These are phyloP conservation scores for Phyllostachys edulis DNA, from an alignment of 176 grass and related monocot genomes.

Conservation along the genomic window DNA sequence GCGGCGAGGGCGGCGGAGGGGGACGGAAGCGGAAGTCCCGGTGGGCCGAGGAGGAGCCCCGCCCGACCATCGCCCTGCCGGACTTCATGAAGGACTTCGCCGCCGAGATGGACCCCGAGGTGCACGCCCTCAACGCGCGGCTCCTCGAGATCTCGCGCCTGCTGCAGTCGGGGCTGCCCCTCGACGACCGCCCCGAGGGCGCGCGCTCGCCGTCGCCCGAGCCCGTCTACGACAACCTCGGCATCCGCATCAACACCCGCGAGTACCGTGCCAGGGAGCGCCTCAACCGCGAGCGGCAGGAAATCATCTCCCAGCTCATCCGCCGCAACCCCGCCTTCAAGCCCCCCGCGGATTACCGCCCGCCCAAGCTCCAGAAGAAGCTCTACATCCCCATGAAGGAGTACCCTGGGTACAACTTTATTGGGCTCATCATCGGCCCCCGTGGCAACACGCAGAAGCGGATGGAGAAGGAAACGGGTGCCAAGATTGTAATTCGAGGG, in stretches of 20 bases:
- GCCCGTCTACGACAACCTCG: conserved; percentile 90
- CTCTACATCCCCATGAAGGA: conserved; percentile 99
- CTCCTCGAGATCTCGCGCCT: conserved; percentile 84
- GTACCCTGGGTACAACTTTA: conserved; percentile 92
- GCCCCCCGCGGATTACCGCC: conserved; percentile 83
- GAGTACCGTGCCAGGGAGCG: conserved; percentile 79
- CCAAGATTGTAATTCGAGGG: conserved; percentile 93
- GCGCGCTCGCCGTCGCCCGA: conserved; percentile 80
- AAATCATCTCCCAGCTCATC: conserved; percentile 98
- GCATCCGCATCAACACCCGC: conserved; percentile 90
- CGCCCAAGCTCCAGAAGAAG: conserved; percentile 94
- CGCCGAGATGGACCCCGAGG: conserved; percentile 86
- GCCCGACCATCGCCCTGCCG: conserved; percentile 63
- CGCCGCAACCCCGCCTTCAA: conserved; percentile 89
- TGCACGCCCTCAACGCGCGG: conserved; percentile 78
- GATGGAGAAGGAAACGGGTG: conserved; percentile 98
- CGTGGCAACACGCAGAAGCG: conserved; percentile 92
- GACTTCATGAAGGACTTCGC: conserved; percentile 99
- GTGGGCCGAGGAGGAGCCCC: conserved; percentile 92
- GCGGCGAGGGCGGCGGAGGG: conserved; percentile 40
- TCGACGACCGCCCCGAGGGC: conserved; percentile 80
- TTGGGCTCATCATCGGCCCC: conserved; percentile 84
- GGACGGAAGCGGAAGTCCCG: conserved; percentile 77
- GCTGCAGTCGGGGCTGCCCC: conserved; percentile 58
- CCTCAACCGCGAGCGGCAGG: conserved; percentile 83